Evolutionary conservation across 73 alveolate species (phyloP).

Genomic region (Effrenium voratum): DNA sequence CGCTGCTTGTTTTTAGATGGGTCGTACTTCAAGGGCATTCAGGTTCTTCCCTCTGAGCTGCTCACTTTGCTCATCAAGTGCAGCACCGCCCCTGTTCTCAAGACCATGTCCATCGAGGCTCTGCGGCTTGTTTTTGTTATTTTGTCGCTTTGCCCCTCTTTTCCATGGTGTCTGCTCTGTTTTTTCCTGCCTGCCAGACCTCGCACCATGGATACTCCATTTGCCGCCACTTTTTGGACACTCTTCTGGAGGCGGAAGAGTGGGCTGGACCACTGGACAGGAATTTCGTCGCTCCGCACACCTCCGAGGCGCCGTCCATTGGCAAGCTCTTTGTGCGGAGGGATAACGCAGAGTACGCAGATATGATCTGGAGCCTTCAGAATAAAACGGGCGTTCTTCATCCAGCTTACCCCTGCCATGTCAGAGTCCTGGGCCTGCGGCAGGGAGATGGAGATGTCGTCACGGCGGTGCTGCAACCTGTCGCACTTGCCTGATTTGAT

Average conservation of each 20-base stretch:
- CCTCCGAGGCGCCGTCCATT: not conserved
- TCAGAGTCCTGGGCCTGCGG: not conserved
- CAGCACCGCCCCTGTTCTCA: not conserved
- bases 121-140: too few relatives aligned
- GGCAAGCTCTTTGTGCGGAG: not conserved
- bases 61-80: not conserved
- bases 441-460: constrained; percentile 5
- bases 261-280: not conserved
- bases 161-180: not conserved
- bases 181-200: not conserved
- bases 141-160: too few relatives aligned
- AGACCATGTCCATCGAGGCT: not conserved
- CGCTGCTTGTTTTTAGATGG: not conserved
- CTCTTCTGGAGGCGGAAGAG: not conserved
- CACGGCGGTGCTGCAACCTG: not conserved
- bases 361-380: not conserved
- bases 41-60: not conserved
- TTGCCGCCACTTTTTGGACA: not conserved
- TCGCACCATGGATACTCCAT: not conserved
- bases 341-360: not conserved
- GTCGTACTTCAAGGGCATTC: not conserved
- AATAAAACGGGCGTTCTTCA: not conserved
- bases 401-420: not conserved
- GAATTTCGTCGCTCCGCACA: not conserved
- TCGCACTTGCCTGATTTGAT: not conserved